These are phyloP conservation scores for Trichoderma gracile DNA, from an alignment of 2,329 filamentous ascomycete genomes.

Conservation along the genomic window DNA sequence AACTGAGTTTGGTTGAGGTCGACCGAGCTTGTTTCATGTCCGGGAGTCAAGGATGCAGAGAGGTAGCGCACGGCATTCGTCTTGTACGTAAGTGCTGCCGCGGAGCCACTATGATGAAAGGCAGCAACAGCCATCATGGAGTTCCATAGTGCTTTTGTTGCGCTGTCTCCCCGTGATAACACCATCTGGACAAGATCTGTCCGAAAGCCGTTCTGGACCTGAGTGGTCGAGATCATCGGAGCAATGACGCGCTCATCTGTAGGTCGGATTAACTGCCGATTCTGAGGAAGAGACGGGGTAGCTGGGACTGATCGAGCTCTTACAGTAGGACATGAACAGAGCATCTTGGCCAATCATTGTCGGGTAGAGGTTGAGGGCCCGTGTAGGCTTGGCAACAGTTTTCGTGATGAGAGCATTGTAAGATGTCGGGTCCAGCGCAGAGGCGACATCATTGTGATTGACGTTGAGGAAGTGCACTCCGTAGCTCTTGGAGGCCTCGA, in stretches of 20 bases:
- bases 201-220: slow-evolving; percentile 50
- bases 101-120: slow-evolving; percentile 44
- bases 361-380: slow-evolving; percentile 26
- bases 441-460: slow-evolving; percentile 41
- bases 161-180: slow-evolving; percentile 38
- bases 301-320: neutral
- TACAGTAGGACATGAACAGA: slow-evolving; percentile 32
- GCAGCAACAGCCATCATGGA: slow-evolving; percentile 49
- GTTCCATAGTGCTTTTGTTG: slow-evolving; percentile 44
- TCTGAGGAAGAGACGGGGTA: too few species aligned
- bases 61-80: slow-evolving; percentile 44
- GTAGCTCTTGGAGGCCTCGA: slow-evolving; percentile 35
- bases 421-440: slow-evolving; percentile 3
- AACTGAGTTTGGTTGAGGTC: slow-evolving; percentile 42
- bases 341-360: slow-evolving; percentile 26
- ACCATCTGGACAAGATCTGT: slow-evolving; percentile 50
- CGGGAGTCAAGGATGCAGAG: slow-evolving; percentile 39
- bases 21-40: slow-evolving; percentile 32
- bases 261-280: neutral
- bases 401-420: slow-evolving; percentile 5
- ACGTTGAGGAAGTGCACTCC: slow-evolving; percentile 44
- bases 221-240: slow-evolving; percentile 49
- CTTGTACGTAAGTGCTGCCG: slow-evolving; percentile 46
- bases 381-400: slow-evolving; percentile 5
- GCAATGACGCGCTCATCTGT: slow-evolving; percentile 45